These are phyloP conservation scores for Pseudodiploospora longispora DNA, from an alignment of 2,329 filamentous ascomycete species.

Conservation along the genomic window DNA sequence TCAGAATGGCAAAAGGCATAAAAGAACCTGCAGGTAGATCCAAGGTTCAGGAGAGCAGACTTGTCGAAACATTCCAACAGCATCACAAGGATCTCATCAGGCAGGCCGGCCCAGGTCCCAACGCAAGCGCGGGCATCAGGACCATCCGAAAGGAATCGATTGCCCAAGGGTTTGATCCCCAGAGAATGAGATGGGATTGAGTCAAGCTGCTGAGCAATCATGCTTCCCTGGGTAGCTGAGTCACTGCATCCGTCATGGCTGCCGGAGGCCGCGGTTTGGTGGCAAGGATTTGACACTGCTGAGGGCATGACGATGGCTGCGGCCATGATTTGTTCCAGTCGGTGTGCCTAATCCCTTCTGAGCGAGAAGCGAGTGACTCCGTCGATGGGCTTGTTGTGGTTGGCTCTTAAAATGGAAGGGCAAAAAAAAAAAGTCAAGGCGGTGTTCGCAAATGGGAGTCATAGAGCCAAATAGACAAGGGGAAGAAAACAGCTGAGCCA, in stretches of 20 bases:
- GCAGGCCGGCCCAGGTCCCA: slow-evolving; percentile 59
- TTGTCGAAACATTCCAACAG: slow-evolving; percentile 69
- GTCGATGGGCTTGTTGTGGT: too few species aligned
- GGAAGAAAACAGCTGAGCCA: too few species aligned
- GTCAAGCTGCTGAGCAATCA: slow-evolving; percentile 13
- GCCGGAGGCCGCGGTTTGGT: too few species aligned
- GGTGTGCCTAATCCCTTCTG: too few species aligned
- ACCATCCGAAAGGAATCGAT: slow-evolving; percentile 60
- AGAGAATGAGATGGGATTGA: slow-evolving; percentile 72
- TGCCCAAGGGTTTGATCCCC: slow-evolving; percentile 79
- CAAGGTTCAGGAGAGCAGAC: slow-evolving; percentile 53
- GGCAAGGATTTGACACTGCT: too few species aligned
- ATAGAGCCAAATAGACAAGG: too few species aligned
- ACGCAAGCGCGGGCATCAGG: slow-evolving; percentile 58
- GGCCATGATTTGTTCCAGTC: too few species aligned
- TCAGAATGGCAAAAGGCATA: slow-evolving; percentile 79
- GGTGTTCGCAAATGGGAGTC: too few species aligned
- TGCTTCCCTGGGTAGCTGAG: not conserved
- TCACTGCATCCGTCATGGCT: not conserved
- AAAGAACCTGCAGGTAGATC: slow-evolving; percentile 73
- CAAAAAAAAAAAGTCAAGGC: too few species aligned
- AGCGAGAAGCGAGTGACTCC: too few species aligned
- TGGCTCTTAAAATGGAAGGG: too few species aligned
- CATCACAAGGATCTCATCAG: slow-evolving; percentile 72
- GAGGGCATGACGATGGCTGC: too few species aligned